Base-by-base conservation (phyloP, 2,329 filamentous ascomycete genomes). In the Exserohilum rostratum region DNA sequence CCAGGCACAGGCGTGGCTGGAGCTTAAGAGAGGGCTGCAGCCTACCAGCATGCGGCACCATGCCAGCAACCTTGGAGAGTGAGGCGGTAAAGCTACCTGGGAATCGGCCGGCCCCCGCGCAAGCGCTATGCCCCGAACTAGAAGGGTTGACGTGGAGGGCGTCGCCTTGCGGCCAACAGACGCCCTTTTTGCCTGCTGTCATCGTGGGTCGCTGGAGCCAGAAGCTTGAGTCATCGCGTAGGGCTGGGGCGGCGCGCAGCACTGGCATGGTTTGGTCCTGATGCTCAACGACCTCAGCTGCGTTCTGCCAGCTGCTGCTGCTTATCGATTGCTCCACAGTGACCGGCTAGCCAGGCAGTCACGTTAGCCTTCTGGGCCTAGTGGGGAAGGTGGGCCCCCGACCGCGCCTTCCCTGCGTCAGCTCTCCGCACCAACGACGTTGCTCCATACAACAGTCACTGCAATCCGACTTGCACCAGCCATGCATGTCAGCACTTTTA, bases 81-180 rank as follows among this genome's bases (percentile, higher is more conserved):
- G 65, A 67, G 65, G 65, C 65, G 65, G 61, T 55, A 66, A 61
- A 58, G 57, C 53, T 54, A 50, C 54, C 58, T 64, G 57, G 39
- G 30, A 59, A 55, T 52, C 50, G 57, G 49, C 55, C 49, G 57
- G 31, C 43, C 52, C 52, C 59, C 63, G 55, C 58, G 58, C 50
- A 13, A 51, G 38, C 57, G 50, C 55, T 62, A 62, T 62, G n/a
- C 54, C 39, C 51, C 46, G 37, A 11, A 34, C 44, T 48, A 50
- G 29, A 22, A 48, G 43, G 37, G 31, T 33, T 55, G 46, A 49
- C 47, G 27, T 42, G 34, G 22, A 33, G 50, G 53, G 54, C 56
- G 43, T 54, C 47, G n/a, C 53, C 47, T 47, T 53, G 50, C 42
- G 44, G 30, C 22, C 4, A 13, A 11, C 50, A 34, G 53, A 34